phyloP scores from a whole-genome alignment of 2,329 filamentous ascomycete species.

The Aureobasidium melanogenum region DNA sequence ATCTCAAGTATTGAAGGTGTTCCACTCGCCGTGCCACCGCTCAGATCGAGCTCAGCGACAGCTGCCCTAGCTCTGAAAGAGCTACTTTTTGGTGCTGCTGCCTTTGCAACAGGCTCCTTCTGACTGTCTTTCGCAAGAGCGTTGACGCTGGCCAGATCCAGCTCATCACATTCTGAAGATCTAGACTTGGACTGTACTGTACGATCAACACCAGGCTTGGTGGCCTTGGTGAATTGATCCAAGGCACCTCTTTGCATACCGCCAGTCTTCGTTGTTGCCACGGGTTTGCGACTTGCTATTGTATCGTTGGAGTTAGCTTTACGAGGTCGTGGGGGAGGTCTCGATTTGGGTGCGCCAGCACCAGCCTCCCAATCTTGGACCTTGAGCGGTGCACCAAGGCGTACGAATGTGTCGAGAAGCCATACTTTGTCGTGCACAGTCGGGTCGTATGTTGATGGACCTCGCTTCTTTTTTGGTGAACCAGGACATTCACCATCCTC shows the following conservation, averaged over 20 bases:
- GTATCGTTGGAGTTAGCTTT: not conserved
- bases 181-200: not conserved
- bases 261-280: slow-evolving; percentile 5
- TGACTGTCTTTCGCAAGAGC: not conserved
- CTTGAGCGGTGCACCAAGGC: slow-evolving; percentile 54
- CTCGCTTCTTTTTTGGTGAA: slow-evolving; percentile 36
- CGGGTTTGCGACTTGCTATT: not conserved
- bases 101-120: not conserved
- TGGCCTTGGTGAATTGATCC: slow-evolving; percentile 14
- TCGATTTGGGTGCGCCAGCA: not conserved
- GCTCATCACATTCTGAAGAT: not conserved
- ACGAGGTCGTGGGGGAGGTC: not conserved
- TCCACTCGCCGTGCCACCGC: not conserved
- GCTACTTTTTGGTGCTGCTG: not conserved
- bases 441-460: slow-evolving; percentile 52
- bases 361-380: slow-evolving; percentile 56
- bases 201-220: slow-evolving; percentile 14
- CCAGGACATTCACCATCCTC: slow-evolving; percentile 27
- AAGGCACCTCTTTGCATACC: slow-evolving; percentile 17
- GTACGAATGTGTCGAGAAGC: slow-evolving; percentile 57
- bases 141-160: slow-evolving; percentile 7
- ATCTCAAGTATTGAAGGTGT: slow-evolving; percentile 3
- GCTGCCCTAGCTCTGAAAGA: not conserved
- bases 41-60: not conserved
- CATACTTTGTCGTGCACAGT: slow-evolving; percentile 56